These are phyloP conservation scores for Globisporangium abappressorium DNA, from an alignment of 352 stramenopile genomes.

Conservation along the genomic window DNA sequence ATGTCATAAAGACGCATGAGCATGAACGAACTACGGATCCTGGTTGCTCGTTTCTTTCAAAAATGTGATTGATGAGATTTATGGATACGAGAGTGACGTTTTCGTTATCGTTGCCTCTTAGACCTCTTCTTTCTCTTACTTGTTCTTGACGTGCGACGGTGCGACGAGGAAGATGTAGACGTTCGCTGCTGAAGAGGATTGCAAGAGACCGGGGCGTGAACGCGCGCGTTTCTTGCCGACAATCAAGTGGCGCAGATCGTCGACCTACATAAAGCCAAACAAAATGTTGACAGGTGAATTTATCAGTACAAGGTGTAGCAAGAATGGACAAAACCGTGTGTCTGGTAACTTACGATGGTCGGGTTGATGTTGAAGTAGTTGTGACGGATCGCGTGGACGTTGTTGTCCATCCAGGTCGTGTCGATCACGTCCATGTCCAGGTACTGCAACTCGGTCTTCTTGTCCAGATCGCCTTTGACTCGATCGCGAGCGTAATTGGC, in stretches of 20 bases:
- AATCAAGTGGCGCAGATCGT: conserved; percentile 67
- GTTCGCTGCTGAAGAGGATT: conserved; percentile 58
- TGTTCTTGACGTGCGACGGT: conserved; percentile 65
- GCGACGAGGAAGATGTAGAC: conserved; percentile 77
- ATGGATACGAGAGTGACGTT: neutral
- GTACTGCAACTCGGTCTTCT: conserved; percentile 21
- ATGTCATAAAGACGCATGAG: neutral
- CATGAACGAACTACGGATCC: neutral
- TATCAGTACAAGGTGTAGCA: neutral
- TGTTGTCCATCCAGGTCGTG: conserved; percentile 77
- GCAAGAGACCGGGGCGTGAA: conserved; percentile 48
- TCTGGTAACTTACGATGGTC: conserved; percentile 38
- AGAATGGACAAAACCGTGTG: neutral
- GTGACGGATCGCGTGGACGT: conserved; percentile 64
- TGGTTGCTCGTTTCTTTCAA: neutral
- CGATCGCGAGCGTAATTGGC: conserved; percentile 17
- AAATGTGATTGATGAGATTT: neutral
- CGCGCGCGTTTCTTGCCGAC: conserved; percentile 52
- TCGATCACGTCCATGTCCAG: conserved; percentile 76
- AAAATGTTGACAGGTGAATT: neutral
- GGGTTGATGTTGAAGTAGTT: conserved; percentile 75
- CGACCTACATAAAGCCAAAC: conserved; percentile 26
- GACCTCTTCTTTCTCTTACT: conserved; percentile 37
- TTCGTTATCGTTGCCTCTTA: conserved; percentile 19
- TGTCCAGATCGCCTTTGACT: conserved; percentile 7